phyloP scores from a whole-genome alignment of 192 early-diverging fungal species.

The Podila epicladia region DNA sequence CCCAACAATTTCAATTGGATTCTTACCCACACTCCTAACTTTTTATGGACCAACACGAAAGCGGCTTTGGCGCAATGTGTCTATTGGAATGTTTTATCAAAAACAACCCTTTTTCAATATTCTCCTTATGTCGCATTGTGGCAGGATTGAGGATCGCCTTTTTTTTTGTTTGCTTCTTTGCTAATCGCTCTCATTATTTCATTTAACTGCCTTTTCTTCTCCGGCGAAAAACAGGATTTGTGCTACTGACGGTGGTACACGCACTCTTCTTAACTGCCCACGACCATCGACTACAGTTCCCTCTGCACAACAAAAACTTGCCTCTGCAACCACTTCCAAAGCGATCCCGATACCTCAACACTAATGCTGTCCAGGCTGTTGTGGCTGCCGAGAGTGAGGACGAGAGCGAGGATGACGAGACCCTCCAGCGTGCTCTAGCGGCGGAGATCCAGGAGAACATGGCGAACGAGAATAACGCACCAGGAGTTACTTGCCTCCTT shows the following conservation, averaged over 20 bases:
- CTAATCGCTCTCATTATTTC: not conserved
- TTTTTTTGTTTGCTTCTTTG: not conserved
- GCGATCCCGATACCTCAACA: conserved; percentile 39
- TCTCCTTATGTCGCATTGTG: not conserved
- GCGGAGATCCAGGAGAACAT: conserved; percentile 35
- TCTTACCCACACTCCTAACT: too few relatives aligned
- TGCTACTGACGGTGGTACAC: conserved; percentile 23
- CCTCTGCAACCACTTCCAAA: conserved; percentile 43
- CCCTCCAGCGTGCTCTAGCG: conserved; percentile 10
- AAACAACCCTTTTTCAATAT: too few relatives aligned
- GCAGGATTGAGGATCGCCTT: conserved; percentile 2
- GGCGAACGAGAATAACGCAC: conserved; percentile 6
- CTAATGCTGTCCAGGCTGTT: conserved; percentile 4
- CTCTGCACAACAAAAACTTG: conserved; percentile 27
- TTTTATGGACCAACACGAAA: too few relatives aligned
- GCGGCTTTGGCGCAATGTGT: too few relatives aligned
- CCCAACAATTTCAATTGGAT: too few relatives aligned
- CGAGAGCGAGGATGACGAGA: conserved; percentile 41
- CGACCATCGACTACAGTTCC: conserved; percentile 39
- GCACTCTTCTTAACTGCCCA: conserved; percentile 36
- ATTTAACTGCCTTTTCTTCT: not conserved
- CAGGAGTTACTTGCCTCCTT: conserved; percentile 6
- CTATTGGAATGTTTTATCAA: too few relatives aligned
- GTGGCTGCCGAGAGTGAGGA: conserved; percentile 38
- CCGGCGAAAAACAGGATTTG: conserved; percentile 9